phyloP scores from a whole-genome alignment of 805 yeast species.

The Nakazawaea sp. region DNA sequence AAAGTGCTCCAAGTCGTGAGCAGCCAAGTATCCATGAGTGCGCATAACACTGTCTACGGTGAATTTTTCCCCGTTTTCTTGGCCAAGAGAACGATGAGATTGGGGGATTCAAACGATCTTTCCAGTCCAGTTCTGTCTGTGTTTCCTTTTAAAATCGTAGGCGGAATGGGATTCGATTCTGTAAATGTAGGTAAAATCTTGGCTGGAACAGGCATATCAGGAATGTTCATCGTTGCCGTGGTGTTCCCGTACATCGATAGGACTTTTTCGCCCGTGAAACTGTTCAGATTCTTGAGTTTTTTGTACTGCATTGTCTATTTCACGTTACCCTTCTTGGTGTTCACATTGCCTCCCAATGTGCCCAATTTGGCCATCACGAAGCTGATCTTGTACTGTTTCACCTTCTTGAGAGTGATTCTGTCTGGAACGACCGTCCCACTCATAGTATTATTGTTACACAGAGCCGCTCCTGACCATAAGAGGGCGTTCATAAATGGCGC shows the following conservation, averaged over 20 bases:
- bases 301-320: slow-evolving; percentile 40
- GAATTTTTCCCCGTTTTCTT: slow-evolving; percentile 50
- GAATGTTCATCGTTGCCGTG: slow-evolving; percentile 40
- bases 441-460: slow-evolving; percentile 43
- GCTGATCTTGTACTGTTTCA: slow-evolving; percentile 19
- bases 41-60: slow-evolving; percentile 40
- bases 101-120: slow-evolving; percentile 7
- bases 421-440: slow-evolving; percentile 33
- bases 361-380: slow-evolving; percentile 16
- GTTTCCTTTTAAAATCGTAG: slow-evolving; percentile 42
- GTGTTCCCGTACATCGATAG: slow-evolving; percentile 45
- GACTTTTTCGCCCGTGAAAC: slow-evolving; percentile 33
- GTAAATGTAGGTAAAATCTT: slow-evolving; percentile 41
- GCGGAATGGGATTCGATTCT: slow-evolving; percentile 45
- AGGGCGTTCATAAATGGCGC: slow-evolving; percentile 55
- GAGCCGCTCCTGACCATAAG: slow-evolving; percentile 44
- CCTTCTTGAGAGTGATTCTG: slow-evolving; percentile 36
- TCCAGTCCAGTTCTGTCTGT: slow-evolving; percentile 16
- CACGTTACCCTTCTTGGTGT: slow-evolving; percentile 38
- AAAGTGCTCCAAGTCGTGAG: background rate
- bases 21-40: slow-evolving; percentile 26
- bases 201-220: slow-evolving; percentile 47
- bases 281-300: slow-evolving; percentile 32
- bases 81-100: slow-evolving; percentile 25
- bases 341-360: slow-evolving; percentile 26